Conservation (phyloP, 1,284 basidiomycete species). For the Volvariella surrecta region DNA sequence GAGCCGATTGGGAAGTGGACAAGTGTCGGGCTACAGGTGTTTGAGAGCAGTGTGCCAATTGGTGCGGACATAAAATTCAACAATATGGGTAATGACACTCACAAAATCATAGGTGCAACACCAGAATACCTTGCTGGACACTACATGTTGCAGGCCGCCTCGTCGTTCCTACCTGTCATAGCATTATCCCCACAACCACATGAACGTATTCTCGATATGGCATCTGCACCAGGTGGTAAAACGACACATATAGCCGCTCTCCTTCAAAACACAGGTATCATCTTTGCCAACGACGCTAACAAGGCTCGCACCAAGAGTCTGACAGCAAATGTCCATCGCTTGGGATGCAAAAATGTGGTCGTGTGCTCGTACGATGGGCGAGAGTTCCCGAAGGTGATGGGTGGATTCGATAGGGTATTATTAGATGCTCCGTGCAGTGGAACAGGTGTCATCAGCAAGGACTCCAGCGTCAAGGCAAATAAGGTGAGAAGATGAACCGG, state of each 20-base stretch:
- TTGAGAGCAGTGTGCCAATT: constrained; percentile 93
- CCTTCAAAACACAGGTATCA: constrained; percentile 93
- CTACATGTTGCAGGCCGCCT: constrained; percentile 99
- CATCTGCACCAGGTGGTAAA: constrained; percentile 97
- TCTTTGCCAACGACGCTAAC: constrained; percentile 98
- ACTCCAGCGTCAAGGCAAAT: constrained; percentile 96
- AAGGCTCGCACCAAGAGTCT: constrained; percentile 94
- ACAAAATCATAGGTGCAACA: constrained; percentile 58
- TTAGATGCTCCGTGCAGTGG: constrained; percentile 98
- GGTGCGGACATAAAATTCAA: constrained; percentile 34
- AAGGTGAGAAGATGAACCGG: constrained; percentile 56
- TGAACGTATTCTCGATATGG: constrained; percentile 97
- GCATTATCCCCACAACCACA: constrained; percentile 89
- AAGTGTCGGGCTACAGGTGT: constrained; percentile 96
- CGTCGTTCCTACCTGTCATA: constrained; percentile 98
- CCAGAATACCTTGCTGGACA: constrained; percentile 99
- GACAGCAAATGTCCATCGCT: constrained; percentile 92
- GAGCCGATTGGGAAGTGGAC: constrained; percentile 99
- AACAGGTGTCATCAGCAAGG: constrained; percentile 98
- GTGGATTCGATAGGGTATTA: constrained; percentile 94
- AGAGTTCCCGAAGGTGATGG: constrained; percentile 99
- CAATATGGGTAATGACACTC: constrained; percentile 2
- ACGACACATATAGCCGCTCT: constrained; percentile 95
- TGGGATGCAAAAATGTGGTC: constrained; percentile 98
- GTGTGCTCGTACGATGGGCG: constrained; percentile 97